These are phyloP conservation scores for Gossypium gossypioides DNA, from an alignment of 441 rosid genomes.

Conservation along the genomic window DNA sequence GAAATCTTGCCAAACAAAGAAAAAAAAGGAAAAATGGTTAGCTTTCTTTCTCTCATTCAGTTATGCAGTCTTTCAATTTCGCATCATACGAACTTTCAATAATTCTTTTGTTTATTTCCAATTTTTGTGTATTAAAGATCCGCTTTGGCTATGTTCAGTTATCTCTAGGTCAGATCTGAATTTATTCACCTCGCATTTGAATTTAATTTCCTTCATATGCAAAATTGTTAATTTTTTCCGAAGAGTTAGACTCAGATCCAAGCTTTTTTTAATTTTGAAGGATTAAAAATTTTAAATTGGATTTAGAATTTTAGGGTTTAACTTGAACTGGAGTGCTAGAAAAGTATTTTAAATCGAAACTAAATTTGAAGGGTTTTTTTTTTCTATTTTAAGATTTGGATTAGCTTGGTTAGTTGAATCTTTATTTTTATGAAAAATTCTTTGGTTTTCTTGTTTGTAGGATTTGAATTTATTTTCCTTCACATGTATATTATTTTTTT, in stretches of 20 bases:
- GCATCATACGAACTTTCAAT: background rate
- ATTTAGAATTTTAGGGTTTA: background rate
- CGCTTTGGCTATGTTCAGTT: background rate
- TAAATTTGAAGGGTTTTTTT: background rate
- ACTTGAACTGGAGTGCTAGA: background rate
- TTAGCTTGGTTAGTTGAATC: too few species aligned
- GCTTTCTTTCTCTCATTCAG: constrained; percentile 1
- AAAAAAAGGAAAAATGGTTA: constrained; percentile 18
- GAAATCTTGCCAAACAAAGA: constrained; percentile 10
- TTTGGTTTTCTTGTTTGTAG: constrained; percentile 18
- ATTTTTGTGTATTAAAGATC: constrained; percentile 4
- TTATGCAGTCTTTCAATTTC: background rate
- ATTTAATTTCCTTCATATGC: background rate
- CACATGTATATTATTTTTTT: background rate
- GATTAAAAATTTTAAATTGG: background rate
- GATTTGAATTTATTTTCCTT: constrained; percentile 18
- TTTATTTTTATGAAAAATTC: background rate
- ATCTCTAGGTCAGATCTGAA: constrained; percentile 6
- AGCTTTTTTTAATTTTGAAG: background rate
- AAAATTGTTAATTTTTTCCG: background rate
- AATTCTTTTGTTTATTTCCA: background rate
- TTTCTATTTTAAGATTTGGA: background rate
- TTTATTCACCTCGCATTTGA: background rate
- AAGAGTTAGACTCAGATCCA: constrained; percentile 3
- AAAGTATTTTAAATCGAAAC: background rate